phyloP scores from a whole-genome alignment of 768 basidiomycete genomes.

The Boletus edulis region DNA sequence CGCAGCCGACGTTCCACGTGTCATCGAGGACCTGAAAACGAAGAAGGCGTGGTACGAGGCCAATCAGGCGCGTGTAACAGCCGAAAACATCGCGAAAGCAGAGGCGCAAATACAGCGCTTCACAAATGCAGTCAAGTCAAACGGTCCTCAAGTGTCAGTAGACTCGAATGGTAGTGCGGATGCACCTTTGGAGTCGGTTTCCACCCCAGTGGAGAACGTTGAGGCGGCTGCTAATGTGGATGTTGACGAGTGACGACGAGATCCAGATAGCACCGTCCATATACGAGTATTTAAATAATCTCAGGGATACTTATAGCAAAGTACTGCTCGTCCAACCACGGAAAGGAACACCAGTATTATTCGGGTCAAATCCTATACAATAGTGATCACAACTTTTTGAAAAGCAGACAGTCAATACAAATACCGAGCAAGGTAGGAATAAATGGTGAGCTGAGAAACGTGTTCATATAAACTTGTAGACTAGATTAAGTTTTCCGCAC shows the following conservation, averaged over 20 bases:
- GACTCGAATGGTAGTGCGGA: slow-evolving; percentile 40
- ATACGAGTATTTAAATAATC: slow-evolving; percentile 16
- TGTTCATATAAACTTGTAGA: slow-evolving; percentile 33
- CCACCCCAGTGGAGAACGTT: slow-evolving; percentile 42
- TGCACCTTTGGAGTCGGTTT: slow-evolving; percentile 42
- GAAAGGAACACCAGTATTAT: slow-evolving; percentile 29
- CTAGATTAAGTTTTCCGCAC: slow-evolving; percentile 31
- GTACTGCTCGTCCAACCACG: slow-evolving; percentile 10
- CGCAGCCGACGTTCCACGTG: slow-evolving; percentile 71
- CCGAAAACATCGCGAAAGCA: slow-evolving; percentile 78
- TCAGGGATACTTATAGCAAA: slow-evolving; percentile 19
- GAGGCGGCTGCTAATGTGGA: slow-evolving; percentile 41
- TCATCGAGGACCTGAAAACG: slow-evolving; percentile 85
- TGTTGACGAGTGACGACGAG: slow-evolving; percentile 27
- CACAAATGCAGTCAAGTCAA: slow-evolving; percentile 39
- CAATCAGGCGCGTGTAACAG: slow-evolving; percentile 80
- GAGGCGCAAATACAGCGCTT: slow-evolving; percentile 72
- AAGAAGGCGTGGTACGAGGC: slow-evolving; percentile 96
- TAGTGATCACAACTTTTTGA: slow-evolving; percentile 35
- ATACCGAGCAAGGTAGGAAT: slow-evolving; percentile 39
- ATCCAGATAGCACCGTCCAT: slow-evolving; percentile 1
- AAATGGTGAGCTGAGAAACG: slow-evolving; percentile 32
- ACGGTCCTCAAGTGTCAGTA: slow-evolving; percentile 27
- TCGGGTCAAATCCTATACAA: slow-evolving; percentile 32
- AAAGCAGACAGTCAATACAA: slow-evolving; percentile 34